Evolutionary conservation across 1,284 basidiomycete genomes (phyloP), one percentile per base, ranked within the genome.

Genomic region (Entoloma clypeatum): DNA sequence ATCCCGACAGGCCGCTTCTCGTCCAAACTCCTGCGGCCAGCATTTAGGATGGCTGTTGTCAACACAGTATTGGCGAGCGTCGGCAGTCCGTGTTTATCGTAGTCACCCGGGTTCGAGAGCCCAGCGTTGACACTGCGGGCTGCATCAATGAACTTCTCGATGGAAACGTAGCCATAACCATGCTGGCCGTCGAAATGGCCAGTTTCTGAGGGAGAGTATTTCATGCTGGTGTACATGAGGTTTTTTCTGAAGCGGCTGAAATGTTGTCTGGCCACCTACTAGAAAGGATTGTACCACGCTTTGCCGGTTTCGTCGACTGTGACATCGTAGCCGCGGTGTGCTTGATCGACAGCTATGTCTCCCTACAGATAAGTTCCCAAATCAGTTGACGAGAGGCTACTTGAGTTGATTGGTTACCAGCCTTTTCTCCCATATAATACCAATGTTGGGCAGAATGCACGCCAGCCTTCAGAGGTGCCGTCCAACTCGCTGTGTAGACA

Each of bases 381-480:
- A n/a, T n/a, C n/a, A n/a, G n/a, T n/a, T n/a, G n/a, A n/a, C n/a
- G n/a, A n/a, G n/a, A n/a, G n/a, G n/a, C n/a, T 24, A 39, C 14
- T 19, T 14, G 5, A 26, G 19, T 31, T 7, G 26, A 23, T 35
- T 18, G 25, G 29, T 28, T 28, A 45, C 66, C 30, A 43, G 81
- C 88, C 75, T 89, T 92, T 66, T 88, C 83, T 27, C 77, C 91
- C 87, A 93, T 91, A 66, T 93, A 93, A 64, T 93, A 92, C 86
- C 90, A 95, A 57, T 89, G 80, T 61, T 96, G 92, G 41, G 87
- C 86, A 7, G 86, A 85, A 63, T 95, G 92, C 19, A 88, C 69
- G 4, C 85, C 86, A 10, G 82, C 67, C 57, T 82, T 87, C 41
- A 87, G 66, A 14, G 86, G 86, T 1, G 87, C 85, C 3, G 86